Percentiles rank a stretch among this genome's conserved stretches.
phyloP scores from a whole-genome alignment of 2,329 filamentous ascomycete species.

The Trichophyton schoenleinii region DNA sequence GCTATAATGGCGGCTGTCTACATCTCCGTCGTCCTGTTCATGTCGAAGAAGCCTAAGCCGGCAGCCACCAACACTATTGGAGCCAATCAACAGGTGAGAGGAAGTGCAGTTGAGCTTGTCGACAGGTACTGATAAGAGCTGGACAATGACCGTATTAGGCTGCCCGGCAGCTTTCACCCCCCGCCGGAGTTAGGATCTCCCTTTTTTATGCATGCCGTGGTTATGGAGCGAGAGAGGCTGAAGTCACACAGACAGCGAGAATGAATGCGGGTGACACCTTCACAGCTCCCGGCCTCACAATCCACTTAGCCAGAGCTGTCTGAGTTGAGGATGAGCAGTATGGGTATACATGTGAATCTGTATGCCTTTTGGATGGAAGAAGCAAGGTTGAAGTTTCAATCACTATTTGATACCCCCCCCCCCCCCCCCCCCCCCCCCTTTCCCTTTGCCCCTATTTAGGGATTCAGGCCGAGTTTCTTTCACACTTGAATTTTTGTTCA shows the following conservation, averaged over 20 bases:
- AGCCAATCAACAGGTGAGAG: neutral
- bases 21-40: conserved; percentile 16
- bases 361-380: neutral
- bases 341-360: neutral
- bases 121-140: neutral
- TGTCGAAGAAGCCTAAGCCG: conserved; percentile 3
- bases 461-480: neutral
- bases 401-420: too few species aligned
- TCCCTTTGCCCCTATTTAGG: neutral
- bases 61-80: neutral
- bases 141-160: neutral
- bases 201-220: neutral
- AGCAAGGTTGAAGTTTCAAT: neutral
- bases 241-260: neutral
- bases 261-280: neutral
- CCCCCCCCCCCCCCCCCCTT: too few species aligned
- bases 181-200: neutral
- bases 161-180: neutral
- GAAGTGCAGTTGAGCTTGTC: neutral
- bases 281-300: neutral
- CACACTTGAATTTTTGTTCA: neutral
- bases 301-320: neutral
- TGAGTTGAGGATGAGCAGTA: neutral
- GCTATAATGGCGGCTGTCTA: conserved; percentile 37
- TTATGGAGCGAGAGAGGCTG: neutral